phyloP scores from a whole-genome alignment of 2,329 filamentous ascomycete species.

The Aspergillus aculeatus region DNA sequence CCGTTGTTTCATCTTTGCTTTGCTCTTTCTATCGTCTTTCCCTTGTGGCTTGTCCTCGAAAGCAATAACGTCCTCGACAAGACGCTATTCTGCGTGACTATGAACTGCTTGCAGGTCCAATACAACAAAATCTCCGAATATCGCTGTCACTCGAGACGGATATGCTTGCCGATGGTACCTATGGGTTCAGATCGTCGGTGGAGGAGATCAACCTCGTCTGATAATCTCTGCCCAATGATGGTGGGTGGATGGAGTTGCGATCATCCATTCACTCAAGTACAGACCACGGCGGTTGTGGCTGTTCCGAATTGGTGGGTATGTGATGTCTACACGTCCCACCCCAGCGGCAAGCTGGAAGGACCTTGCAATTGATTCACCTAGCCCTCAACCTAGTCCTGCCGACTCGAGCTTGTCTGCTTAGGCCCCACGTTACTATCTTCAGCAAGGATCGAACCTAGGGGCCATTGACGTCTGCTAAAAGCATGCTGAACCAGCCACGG shows the following conservation, averaged over 20 bases:
- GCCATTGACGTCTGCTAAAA: background rate
- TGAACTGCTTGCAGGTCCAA: background rate
- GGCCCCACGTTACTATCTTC: background rate
- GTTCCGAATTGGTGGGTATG: conserved; percentile 3
- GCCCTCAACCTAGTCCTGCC: background rate
- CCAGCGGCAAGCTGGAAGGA: background rate
- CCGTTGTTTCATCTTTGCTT: background rate
- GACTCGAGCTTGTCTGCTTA: background rate
- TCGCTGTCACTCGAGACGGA: background rate
- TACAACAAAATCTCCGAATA: background rate
- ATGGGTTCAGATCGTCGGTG: background rate
- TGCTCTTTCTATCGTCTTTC: background rate
- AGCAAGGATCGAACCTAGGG: background rate
- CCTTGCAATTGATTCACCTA: background rate
- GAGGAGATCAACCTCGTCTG: background rate
- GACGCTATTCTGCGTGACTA: no score
- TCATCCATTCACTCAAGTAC: background rate
- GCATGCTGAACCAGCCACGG: background rate
- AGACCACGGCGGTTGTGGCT: background rate
- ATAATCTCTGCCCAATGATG: background rate
- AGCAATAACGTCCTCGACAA: background rate
- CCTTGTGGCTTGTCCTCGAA: background rate
- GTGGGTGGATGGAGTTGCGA: no score
- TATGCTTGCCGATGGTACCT: background rate
- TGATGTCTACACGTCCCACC: background rate